Evolutionary conservation across 192 early-diverging fungal genomes (phyloP), one percentile per base, ranked within the genome.

Genomic region (Gamsiella multidivaricata): DNA sequence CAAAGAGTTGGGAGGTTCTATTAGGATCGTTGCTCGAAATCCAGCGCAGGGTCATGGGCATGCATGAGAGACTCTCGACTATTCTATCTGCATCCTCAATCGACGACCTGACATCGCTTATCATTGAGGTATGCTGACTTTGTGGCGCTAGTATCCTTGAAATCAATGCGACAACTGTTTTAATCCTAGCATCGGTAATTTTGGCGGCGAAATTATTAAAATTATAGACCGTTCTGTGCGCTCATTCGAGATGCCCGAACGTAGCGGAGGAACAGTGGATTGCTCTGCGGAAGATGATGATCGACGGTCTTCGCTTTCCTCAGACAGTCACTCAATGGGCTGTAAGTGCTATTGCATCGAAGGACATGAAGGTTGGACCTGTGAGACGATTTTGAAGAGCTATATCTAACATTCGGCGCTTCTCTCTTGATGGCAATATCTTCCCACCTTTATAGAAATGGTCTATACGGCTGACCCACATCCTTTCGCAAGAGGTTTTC

Each of bases 321-420:
- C 90, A 91, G 61, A 80, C 82, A 25, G 70, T 91, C 17, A 61
- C 69, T 17, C 89, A 92, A 51, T 95, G 92, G 92, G 81, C 82
- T 54, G 91, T 93, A 83, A 82, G 85, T 84, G 23, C 15, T 17
- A 51, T 11, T 56, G 3, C 15, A 4, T 20, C 33, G 36, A 4
- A n/a, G n/a, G 55, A 5, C 36, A 36, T 41, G 39, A 39, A 57
- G 32, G 34, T 46, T 10, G 15, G 4, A 12, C 45, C n/a, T 46
- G n/a, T n/a, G n/a, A n/a, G n/a, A n/a, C n/a, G n/a, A n/a, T n/a
- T 34, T 18, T 8, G 18, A 14, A 1, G 54, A 36, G 23, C 18
- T 32, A 34, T 34, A 31, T 23, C n/a, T 46, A 46, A 51, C 29
- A 51, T 26, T 25, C 49, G 1, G 2, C 23, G 60, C 39, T 58